Evolutionary conservation across 306 rosid species (phyloP).

Genomic region (Castanea crenata): DNA sequence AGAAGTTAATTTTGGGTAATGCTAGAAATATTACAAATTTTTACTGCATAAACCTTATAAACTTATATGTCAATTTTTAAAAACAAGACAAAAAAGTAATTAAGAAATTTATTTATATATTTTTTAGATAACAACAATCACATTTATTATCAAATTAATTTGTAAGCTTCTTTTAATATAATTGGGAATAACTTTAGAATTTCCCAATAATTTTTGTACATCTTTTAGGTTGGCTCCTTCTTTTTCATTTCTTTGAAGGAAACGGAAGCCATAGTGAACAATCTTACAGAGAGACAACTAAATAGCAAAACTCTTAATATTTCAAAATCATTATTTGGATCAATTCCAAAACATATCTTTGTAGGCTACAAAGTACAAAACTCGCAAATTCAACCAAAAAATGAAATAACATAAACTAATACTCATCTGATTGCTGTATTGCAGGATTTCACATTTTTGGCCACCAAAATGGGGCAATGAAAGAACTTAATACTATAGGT

Average conservation of each 20-base stretch:
- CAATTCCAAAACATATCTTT: neutral
- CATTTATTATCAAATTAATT: too few relatives aligned
- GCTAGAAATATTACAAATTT: too few relatives aligned
- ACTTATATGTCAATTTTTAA: too few relatives aligned
- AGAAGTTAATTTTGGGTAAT: too few relatives aligned
- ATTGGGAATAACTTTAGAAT: too few relatives aligned
- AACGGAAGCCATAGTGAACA: neutral
- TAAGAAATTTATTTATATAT: too few relatives aligned
- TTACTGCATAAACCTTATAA: too few relatives aligned
- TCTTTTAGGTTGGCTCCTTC: too few relatives aligned
- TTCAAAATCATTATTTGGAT: neutral
- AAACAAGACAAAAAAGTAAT: too few relatives aligned
- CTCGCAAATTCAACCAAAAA: neutral
- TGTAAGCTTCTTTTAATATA: too few relatives aligned
- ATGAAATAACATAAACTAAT: neutral
- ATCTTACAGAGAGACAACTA: neutral
- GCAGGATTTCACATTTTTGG: neutral
- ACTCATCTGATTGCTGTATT: neutral
- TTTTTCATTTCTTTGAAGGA: neutral
- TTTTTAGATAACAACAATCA: too few relatives aligned
- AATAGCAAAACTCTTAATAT: neutral
- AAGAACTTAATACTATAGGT: neutral
- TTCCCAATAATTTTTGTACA: too few relatives aligned
- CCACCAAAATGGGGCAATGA: neutral
- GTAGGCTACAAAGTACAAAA: neutral